Evolutionary conservation across 768 basidiomycete genomes (phyloP).

Genomic region (Pleurotus pulmonarius): DNA sequence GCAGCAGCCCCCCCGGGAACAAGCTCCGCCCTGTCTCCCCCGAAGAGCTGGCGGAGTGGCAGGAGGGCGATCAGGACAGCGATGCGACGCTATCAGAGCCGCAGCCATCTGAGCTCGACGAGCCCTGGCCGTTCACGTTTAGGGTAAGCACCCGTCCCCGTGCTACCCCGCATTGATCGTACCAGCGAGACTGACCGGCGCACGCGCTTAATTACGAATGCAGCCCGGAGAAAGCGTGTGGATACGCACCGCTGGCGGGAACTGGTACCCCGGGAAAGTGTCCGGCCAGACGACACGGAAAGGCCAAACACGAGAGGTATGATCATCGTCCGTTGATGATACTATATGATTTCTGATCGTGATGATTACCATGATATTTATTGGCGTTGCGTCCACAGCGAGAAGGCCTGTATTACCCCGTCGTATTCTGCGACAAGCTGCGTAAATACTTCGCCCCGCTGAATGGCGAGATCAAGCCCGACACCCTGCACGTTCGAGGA

Average conservation of each 20-base stretch:
- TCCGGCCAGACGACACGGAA: conserved; percentile 38
- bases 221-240: conserved; percentile 49
- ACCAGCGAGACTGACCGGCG: neutral
- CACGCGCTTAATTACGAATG: conserved; percentile 5
- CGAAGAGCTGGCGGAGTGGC: conserved; percentile 31
- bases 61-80: conserved; percentile 21
- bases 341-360: neutral
- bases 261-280: conserved; percentile 50
- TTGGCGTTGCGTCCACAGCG: conserved; percentile 18
- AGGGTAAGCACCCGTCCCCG: conserved; percentile 27
- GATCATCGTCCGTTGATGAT: conserved; percentile 11
- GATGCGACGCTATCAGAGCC: conserved; percentile 24
- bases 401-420: conserved; percentile 52
- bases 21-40: conserved; percentile 29
- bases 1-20: conserved; percentile 6
- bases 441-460: conserved; percentile 62
- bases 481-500: conserved; percentile 39
- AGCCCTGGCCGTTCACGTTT: conserved; percentile 52
- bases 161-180: conserved; percentile 3
- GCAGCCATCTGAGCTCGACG: conserved; percentile 40
- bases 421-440: conserved; percentile 42
- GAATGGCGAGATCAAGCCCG: conserved; percentile 66
- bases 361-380: too few relatives aligned
- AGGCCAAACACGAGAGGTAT: conserved; percentile 44
- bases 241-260: conserved; percentile 45